Evolutionary conservation across 1,139 yeast species (phyloP), one percentile per base, ranked within the genome.

Genomic region (Suzukiozyma palmioleophila): DNA sequence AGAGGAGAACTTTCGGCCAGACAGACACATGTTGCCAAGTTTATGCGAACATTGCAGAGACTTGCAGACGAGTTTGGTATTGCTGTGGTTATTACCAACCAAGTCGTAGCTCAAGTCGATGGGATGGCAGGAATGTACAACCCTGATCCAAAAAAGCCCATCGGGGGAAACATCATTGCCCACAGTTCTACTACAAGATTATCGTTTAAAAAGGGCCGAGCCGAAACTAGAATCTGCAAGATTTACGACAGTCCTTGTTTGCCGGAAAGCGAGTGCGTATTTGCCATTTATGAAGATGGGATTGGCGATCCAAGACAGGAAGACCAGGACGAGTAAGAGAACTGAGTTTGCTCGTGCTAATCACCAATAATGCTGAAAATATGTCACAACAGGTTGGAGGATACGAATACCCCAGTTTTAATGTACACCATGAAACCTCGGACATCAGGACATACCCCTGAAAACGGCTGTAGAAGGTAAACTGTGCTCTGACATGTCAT

Each of bases 71-170:
- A 92, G 65, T 92, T 87, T 64, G 99, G 99, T 33, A 89, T 94
- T 43, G 98, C 98, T 0, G 97, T 92, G 11, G 88, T 94, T n/a
- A 90, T 92, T 39, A 94, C 99, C 3, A 92, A 92, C 64, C 99
- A 92, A 63, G 99, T 92, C 25, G 97, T 89, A 7, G 97, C 98
- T 3, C 97, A 90, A 61, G 98, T 94, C 15, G 99, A 92, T 59
- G 97, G 97, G 38, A 82, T 80, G 53, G 77, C 84, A 46, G 77
- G 78, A 7, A 75, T 82, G 75, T 90, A 83, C 61, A 88, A 89
- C 52, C 95, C 96, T 0, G 98, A 92, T 59, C 97, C 98, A n/a
- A 94, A 94, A 62, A 94, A 94, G 60, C 98, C 99, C 9, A 92
- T 94, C 52, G 99, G 99, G 43, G 99, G 99, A 53, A 92, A 94